These are phyloP conservation scores for Rhodotorula sp. DNA, from an alignment of 1,284 basidiomycete genomes.

Conservation along the genomic window DNA sequence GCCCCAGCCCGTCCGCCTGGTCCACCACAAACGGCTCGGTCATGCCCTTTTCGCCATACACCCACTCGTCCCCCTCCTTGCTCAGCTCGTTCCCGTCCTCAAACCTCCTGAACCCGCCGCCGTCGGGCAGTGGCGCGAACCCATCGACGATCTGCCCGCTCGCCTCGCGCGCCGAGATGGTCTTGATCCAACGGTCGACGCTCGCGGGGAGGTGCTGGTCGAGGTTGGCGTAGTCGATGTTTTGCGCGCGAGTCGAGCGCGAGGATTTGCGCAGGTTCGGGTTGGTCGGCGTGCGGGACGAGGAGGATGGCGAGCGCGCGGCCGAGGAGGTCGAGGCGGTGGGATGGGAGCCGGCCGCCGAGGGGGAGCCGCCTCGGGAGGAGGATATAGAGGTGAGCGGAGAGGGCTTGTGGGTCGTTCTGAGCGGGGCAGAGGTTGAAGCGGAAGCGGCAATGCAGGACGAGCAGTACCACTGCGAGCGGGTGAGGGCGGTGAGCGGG, in stretches of 20 bases:
- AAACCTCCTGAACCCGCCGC: slow-evolving; percentile 62
- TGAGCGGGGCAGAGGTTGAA: neutral
- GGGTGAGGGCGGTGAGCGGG: neutral
- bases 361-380: neutral
- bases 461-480: slow-evolving; percentile 30
- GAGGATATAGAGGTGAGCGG: neutral
- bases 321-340: neutral
- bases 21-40: slow-evolving; percentile 74
- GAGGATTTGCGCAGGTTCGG: slow-evolving; percentile 29
- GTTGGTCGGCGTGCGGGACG: neutral
- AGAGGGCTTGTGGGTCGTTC: neutral
- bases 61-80: slow-evolving; percentile 61
- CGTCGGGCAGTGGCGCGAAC: slow-evolving; percentile 21
- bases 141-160: slow-evolving; percentile 55
- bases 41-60: slow-evolving; percentile 68
- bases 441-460: neutral
- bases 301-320: neutral
- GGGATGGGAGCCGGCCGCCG: neutral
- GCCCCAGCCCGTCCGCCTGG: slow-evolving; percentile 72
- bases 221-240: slow-evolving; percentile 73
- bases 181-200: slow-evolving; percentile 65
- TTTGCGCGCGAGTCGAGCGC: slow-evolving; percentile 48
- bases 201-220: slow-evolving; percentile 57
- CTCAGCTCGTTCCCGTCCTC: slow-evolving; percentile 63
- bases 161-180: slow-evolving; percentile 63